Conservation (phyloP, 352 stramenopile species). For the Peronospora farinosa region DNA sequence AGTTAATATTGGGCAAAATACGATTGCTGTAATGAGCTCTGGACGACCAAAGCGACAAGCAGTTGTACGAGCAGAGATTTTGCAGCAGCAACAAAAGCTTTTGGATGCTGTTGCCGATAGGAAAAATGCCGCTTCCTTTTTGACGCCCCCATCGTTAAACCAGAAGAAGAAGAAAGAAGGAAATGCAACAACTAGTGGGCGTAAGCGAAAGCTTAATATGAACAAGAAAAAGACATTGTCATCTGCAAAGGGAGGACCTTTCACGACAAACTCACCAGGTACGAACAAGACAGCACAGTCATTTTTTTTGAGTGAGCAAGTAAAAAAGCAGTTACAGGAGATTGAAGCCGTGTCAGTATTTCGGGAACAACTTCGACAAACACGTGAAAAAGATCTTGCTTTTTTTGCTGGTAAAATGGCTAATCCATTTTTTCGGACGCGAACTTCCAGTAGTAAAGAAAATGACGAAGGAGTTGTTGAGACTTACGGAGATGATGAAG, state of each 20-base stretch:
- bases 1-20: constrained; percentile 6
- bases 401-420: constrained; percentile 57
- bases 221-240: constrained; percentile 43
- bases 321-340: constrained; percentile 65
- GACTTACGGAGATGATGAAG: constrained; percentile 18
- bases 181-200: constrained; percentile 14
- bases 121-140: constrained; percentile 25
- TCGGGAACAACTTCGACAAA: constrained; percentile 54
- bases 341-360: constrained; percentile 59
- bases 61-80: constrained; percentile 41
- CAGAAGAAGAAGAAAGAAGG: constrained; percentile 20
- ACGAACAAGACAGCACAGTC: constrained; percentile 26
- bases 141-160: constrained; percentile 27
- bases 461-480: constrained; percentile 24
- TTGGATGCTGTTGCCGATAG: constrained; percentile 24
- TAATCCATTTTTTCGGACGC: constrained; percentile 68
- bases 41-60: constrained; percentile 52
- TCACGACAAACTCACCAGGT: constrained; percentile 15
- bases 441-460: constrained; percentile 17
- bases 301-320: constrained; percentile 64
- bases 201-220: constrained; percentile 66
- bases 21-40: constrained; percentile 18
- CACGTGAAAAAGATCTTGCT: constrained; percentile 59
- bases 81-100: constrained; percentile 34
- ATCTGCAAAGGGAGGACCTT: constrained; percentile 13